These are phyloP conservation scores for Pleurotus ostreatus DNA, from an alignment of 768 basidiomycete genomes.

Conservation along the genomic window DNA sequence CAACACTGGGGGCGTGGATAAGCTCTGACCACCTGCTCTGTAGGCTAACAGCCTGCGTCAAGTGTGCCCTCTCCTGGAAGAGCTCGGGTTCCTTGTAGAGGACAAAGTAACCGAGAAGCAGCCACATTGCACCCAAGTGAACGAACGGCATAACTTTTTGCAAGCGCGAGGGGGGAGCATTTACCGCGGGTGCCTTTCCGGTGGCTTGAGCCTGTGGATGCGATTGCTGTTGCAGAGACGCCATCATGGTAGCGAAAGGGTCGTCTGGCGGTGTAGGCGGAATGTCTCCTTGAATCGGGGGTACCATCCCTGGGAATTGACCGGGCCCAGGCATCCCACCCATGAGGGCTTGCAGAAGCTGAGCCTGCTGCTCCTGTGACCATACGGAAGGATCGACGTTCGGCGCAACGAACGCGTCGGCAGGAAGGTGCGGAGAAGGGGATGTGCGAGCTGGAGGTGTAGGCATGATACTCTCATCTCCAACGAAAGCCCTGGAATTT, in stretches of 20 bases:
- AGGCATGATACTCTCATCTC: constrained; percentile 43
- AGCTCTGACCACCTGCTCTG: constrained; percentile 69
- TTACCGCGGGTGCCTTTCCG: constrained; percentile 22
- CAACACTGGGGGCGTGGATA: constrained; percentile 23
- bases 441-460: constrained; percentile 25
- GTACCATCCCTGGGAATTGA: constrained; percentile 19
- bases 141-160: constrained; percentile 64
- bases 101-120: constrained; percentile 63
- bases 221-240: constrained; percentile 13
- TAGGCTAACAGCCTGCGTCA: constrained; percentile 25
- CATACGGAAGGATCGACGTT: constrained; percentile 53
- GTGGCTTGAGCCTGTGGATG: constrained; percentile 6
- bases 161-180: constrained; percentile 34
- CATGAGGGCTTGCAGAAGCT: constrained; percentile 67
- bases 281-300: constrained; percentile 22
- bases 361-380: constrained; percentile 66
- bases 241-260: constrained; percentile 44
- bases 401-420: constrained; percentile 14
- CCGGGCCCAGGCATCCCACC: constrained; percentile 21
- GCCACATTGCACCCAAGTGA: constrained; percentile 64
- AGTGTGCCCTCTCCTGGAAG: constrained; percentile 32
- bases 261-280: constrained; percentile 19
- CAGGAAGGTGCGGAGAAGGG: constrained; percentile 22
- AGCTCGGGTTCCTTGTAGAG: constrained; percentile 58
- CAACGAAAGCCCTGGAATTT: constrained; percentile 32